Conservation (phyloP, 2,329 filamentous ascomycete species). For the Penicillium concentricum region DNA sequence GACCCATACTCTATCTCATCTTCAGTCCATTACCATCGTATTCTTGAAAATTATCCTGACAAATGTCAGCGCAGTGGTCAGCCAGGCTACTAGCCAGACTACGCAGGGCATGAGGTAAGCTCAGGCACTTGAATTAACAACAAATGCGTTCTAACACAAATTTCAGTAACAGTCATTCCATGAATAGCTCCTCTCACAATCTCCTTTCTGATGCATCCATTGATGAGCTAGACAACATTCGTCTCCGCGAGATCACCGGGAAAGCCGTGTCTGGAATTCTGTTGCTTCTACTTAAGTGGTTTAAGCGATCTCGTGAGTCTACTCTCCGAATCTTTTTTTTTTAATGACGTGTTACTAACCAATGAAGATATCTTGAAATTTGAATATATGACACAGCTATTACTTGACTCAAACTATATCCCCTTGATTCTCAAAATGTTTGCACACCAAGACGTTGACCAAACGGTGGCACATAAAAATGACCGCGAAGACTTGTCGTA, state of each 20-base stretch:
- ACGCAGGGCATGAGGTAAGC: conserved; percentile 49
- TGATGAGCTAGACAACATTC: conserved; percentile 78
- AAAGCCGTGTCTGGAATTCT: conserved; percentile 92
- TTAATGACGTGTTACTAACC: conserved; percentile 10
- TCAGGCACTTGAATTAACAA: conserved; percentile 8
- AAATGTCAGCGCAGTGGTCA: conserved; percentile 82
- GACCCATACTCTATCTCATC: conserved; percentile 73
- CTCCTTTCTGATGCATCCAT: conserved; percentile 42
- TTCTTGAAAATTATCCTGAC: conserved; percentile 82
- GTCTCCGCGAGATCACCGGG: conserved; percentile 80
- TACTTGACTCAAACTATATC: conserved; percentile 93
- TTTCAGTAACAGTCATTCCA: conserved; percentile 26
- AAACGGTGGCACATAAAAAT: conserved; percentile 79
- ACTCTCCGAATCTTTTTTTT: background rate
- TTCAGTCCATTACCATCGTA: conserved; percentile 92
- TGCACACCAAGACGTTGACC: conserved; percentile 89
- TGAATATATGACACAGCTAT: conserved; percentile 88
- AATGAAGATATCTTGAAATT: conserved; percentile 82
- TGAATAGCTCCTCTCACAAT: conserved; percentile 23
- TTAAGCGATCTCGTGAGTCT: conserved; percentile 83
- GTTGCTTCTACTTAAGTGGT: conserved; percentile 89
- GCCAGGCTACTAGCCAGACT: conserved; percentile 52
- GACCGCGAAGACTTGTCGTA: conserved; percentile 81
- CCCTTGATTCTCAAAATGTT: conserved; percentile 90
- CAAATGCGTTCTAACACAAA: background rate